Conservation (phyloP, 495 filamentous ascomycete species). For the Geopyxis carbonaria region DNA sequence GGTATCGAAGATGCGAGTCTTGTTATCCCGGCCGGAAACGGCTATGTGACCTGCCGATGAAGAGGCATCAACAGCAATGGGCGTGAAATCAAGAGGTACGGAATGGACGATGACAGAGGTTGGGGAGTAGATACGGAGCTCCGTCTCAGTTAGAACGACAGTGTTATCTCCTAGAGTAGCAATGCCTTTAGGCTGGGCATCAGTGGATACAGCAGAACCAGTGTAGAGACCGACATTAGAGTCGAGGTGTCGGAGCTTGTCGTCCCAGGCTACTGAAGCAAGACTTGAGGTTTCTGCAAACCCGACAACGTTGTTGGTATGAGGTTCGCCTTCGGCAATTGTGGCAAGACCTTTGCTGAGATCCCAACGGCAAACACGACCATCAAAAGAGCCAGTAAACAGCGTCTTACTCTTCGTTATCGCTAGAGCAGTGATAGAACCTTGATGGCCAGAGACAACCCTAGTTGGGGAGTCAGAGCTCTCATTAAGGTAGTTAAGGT, state of each 20-base stretch:
- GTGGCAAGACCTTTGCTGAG: conserved; percentile 45
- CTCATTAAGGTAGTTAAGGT: conserved; percentile 73
- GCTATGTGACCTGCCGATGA: conserved; percentile 41
- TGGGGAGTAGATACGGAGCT: conserved; percentile 15
- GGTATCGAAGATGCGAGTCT: conserved; percentile 52
- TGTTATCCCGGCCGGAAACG: conserved; percentile 54
- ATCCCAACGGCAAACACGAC: conserved; percentile 70
- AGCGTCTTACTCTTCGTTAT: conserved; percentile 41
- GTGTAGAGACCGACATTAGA: conserved; percentile 40
- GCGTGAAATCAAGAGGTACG: conserved; percentile 37
- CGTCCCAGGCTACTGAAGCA: conserved; percentile 88
- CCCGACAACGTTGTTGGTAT: conserved; percentile 67
- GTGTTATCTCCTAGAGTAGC: conserved; percentile 22
- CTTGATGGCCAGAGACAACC: conserved; percentile 83
- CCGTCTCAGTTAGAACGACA: conserved; percentile 6
- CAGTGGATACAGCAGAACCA: conserved; percentile 29
- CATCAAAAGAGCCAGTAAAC: conserved; percentile 83
- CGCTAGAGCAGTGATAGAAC: conserved; percentile 63
- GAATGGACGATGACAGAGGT: conserved; percentile 8
- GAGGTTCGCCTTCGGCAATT: conserved; percentile 56
- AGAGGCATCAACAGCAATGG: conserved; percentile 51
- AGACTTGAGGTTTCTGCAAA: conserved; percentile 47
- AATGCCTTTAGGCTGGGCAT: conserved; percentile 46
- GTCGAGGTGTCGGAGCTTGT: conserved; percentile 70
- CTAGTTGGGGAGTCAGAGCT: conserved; percentile 48